Base-by-base conservation (phyloP, 805 yeast species). In the Sugiyamaella boreocaroliniensis region DNA sequence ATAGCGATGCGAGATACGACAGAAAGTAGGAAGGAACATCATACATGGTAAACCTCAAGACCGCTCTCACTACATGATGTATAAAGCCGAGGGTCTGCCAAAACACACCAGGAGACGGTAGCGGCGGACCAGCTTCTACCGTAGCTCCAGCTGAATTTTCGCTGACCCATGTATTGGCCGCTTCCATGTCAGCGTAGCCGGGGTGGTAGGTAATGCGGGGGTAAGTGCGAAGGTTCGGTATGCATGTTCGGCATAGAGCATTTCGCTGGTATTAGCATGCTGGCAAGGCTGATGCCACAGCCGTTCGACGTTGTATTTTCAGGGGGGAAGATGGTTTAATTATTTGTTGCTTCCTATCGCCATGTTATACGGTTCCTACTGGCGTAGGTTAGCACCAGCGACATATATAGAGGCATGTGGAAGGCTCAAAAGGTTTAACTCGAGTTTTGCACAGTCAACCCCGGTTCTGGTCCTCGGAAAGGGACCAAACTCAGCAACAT, bases 11-110 rank as follows among this genome's bases (percentile, higher is more conserved):
- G 40, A 45, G 51, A 20, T 66, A 62, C 20, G 58, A 29, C 11
- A 29, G 43, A 18, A 47, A 29, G 29, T 65, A 61, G 19, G 65
- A 47, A 4, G 71, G 71, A 19, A 74, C 49, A 16, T 55, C 58
- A 32, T 67, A 60, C 14, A 48, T 29, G 40, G 48, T 19, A 42
- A 49, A 34, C 43, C 50, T 11, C n/a, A 50, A 20, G 19, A 51
- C 34, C 34, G 12, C 12, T 18, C 40, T 18, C 15, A 47, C 26
- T 7, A 50, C 34, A 10, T 10, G 42, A n/a, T 47, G 54, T n/a
- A 49, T 40, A 12, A 51, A 16, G 37, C 37, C 11, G n/a, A 32
- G 12, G 18, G 11, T 19, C 47, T 44, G 47, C 47, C 48, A 46
- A 15, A 19, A 26, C 43, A 40, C 29, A 15, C 41, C 40, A n/a